phyloP scores from a whole-genome alignment of 2,329 filamentous ascomycete species.

The Penicillium sp. region DNA sequence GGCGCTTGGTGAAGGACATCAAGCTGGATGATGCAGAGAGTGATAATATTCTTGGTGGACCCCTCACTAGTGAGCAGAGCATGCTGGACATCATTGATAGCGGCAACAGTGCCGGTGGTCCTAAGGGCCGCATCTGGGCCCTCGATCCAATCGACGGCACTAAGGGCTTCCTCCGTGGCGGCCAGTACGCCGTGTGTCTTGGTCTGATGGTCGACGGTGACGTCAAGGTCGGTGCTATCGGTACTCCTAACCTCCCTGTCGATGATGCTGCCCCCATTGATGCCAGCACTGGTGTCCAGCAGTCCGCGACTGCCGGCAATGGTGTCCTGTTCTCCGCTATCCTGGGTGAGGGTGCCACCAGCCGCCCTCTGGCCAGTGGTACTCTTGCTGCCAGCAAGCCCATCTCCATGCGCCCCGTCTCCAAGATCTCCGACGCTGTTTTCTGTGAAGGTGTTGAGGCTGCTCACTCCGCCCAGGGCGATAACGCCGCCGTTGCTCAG shows the following conservation, averaged over 20 bases:
- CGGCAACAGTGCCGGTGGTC: slow-evolving; percentile 46
- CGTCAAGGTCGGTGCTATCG: slow-evolving; percentile 90
- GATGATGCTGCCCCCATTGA: slow-evolving; percentile 72
- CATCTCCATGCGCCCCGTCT: slow-evolving; percentile 77
- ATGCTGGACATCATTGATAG: slow-evolving; percentile 60
- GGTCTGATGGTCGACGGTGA: slow-evolving; percentile 89
- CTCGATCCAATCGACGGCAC: slow-evolving; percentile 98
- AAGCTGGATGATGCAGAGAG: slow-evolving; percentile 65
- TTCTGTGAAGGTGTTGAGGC: slow-evolving; percentile 98
- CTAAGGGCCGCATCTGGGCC: slow-evolving; percentile 73
- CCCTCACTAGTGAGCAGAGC: slow-evolving; percentile 61
- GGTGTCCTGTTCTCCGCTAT: slow-evolving; percentile 89
- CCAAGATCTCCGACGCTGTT: slow-evolving; percentile 73
- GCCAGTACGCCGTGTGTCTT: slow-evolving; percentile 94
- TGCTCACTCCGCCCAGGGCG: slow-evolving; percentile 83
- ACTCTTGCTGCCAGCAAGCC: slow-evolving; percentile 50
- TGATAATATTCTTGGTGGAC: slow-evolving; percentile 67
- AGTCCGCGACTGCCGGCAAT: slow-evolving; percentile 69
- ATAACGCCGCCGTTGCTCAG: slow-evolving; percentile 79
- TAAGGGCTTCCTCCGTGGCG: slow-evolving; percentile 92
- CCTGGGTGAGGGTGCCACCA: slow-evolving; percentile 73
- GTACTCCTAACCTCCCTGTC: slow-evolving; percentile 90
- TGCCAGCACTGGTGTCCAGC: slow-evolving; percentile 69
- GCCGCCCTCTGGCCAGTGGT: slow-evolving; percentile 64
- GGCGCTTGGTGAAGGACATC: slow-evolving; percentile 73